These are phyloP conservation scores for Ganoderma multipileum DNA, from an alignment of 1,284 basidiomycete genomes.

Conservation along the genomic window DNA sequence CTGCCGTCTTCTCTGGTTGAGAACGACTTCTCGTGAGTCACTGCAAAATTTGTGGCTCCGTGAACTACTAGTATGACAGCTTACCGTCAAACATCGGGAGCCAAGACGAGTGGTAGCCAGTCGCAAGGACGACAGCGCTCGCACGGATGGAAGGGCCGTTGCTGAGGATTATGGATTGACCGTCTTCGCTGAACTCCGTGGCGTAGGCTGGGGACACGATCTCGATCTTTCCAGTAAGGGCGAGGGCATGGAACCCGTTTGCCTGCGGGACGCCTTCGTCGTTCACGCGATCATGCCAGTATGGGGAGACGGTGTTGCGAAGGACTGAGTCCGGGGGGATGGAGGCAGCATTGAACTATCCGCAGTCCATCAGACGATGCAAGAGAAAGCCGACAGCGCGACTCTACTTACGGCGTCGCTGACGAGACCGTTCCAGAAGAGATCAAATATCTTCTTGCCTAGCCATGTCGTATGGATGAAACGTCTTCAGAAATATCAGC, in stretches of 20 bases:
- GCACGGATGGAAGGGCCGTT: slow-evolving; percentile 49
- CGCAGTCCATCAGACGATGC: neutral
- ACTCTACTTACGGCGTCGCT: slow-evolving; percentile 1
- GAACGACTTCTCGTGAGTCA: neutral
- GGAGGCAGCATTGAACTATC: slow-evolving; percentile 36
- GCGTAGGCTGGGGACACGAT: slow-evolving; percentile 52
- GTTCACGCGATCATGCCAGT: slow-evolving; percentile 55
- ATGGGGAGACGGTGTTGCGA: slow-evolving; percentile 48
- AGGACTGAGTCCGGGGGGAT: slow-evolving; percentile 54
- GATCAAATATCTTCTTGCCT: slow-evolving; percentile 27
- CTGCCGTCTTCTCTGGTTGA: slow-evolving; percentile 34
- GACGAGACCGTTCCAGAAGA: slow-evolving; percentile 22
- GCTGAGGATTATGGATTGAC: slow-evolving; percentile 47
- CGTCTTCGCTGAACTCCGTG: slow-evolving; percentile 46
- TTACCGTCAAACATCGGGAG: slow-evolving; percentile 38
- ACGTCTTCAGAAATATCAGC: neutral
- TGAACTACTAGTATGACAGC: neutral
- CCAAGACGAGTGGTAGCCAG: slow-evolving; percentile 66
- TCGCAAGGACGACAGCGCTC: slow-evolving; percentile 57
- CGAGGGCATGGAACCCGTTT: slow-evolving; percentile 49
- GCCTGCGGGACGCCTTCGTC: slow-evolving; percentile 54
- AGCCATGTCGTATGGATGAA: slow-evolving; percentile 15
- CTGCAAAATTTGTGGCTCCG: neutral
- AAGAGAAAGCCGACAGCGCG: neutral
- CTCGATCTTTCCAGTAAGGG: slow-evolving; percentile 49